Base-by-base conservation (phyloP, 805 yeast genomes). In the Teunomyces lycoperdinae region DNA sequence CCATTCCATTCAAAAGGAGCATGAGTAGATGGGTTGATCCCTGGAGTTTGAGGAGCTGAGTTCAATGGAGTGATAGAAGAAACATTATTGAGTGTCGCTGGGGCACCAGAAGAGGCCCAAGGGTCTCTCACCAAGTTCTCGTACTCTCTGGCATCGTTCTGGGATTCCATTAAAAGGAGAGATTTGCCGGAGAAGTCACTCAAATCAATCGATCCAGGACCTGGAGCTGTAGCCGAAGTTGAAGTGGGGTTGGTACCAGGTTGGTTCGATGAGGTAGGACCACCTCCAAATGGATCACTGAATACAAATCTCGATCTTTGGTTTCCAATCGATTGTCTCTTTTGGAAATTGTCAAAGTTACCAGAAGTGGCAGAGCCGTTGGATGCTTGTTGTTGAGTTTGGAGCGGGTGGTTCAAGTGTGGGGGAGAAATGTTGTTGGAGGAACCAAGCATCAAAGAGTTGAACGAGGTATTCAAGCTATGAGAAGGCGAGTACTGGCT, bases 301-400 rank as follows among this genome's bases (percentile, higher is more conserved):
- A 85, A 85, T 33, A 85, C 71, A 57, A 85, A 84, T 55, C 89
- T 73, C n/a, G 87, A 82, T 54, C 87, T 68, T 58, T 81, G 85
- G 47, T 74, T 70, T 32, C 81, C 80, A 42, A 79, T 62, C 13
- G 83, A 74, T 44, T 82, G 80, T 57, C 85, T 72, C 59, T 79
- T 79, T 49, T 64, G 72, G 50, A 62, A 64, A 29, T 60, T 57
- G 29, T 72, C 71, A 50, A 58, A 57, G 4, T 38, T 38, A 31
- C 29, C 44, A 10, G 34, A 36, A 8, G 34, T n/a, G 5, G 29
- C 35, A n/a, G 17, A 16, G 29, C 43, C 43, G 13, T 41, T 28
- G n/a, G 32, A 14, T 14, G 34, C 27, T 28, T 24, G 26, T 10
- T 41, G 43, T 29, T 41, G 50, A 31, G 44, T 38, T n/a, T 43